Evolutionary conservation across 129 eudicot species (phyloP), one percentile per base, ranked within the genome.

Genomic region (Pittosporum tobira): DNA sequence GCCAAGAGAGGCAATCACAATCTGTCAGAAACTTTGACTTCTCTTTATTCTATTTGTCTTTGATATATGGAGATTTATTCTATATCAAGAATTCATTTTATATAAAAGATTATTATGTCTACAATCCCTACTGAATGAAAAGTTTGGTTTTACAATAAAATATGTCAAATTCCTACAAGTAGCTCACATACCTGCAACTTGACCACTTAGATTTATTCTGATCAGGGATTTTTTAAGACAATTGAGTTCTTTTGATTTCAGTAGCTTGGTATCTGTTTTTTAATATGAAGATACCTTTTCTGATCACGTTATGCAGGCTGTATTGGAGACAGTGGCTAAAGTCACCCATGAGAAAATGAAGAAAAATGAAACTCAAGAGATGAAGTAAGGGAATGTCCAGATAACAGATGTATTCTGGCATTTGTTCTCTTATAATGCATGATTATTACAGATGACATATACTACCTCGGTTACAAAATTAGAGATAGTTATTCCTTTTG

Each of bases 271-370:
- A 28, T 51, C 1, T 57, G 10, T 11, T 49, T 29, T 25, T 15
- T 19, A 29, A 11, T 43, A 0, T 55, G 3, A 13, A 55, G 42
- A 30, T 55, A 43, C 19, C 47, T 66, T 51, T 67, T 57, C 48
- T 28, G 48, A 46, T 73, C 61, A 48, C 48, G 11, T 69, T 61
- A 63, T 68, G 65, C 76, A 93, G 99, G 99, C 94, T 67, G 96
- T 73, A 66, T 56, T 87, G 70, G 99, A 93, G 81, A 93, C 96
- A 61, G 99, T 93, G 0, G 96, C 88, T 63, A 87, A 81, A 81
- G 73, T 87, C 43, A 83, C 85, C 42, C 99, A 87, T 65, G 99
- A 93, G 36, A 93, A 93, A 77, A 30, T 50, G 57, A 91, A 86
- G 75, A 87, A 81, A 68, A 86, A 93, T 69, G 99, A 93, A 50